phyloP scores from a whole-genome alignment of 2,329 filamentous ascomycete species.

The Paraphoma chrysanthemicola region DNA sequence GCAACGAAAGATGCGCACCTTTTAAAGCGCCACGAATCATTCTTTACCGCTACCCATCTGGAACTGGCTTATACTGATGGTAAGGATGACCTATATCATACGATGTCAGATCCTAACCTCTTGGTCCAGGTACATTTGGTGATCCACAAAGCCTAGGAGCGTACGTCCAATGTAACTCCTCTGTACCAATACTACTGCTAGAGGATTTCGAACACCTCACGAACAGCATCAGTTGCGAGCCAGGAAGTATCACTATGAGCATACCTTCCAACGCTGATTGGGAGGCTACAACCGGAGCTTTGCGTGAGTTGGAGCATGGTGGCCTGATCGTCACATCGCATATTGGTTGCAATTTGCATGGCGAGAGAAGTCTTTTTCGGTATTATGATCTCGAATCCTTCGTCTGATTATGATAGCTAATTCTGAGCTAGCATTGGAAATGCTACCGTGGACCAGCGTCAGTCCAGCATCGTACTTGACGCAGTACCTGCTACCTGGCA shows the following conservation, averaged over 20 bases:
- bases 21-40: too few relatives aligned
- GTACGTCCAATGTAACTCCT: not conserved
- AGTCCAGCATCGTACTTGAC: not conserved
- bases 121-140: too few relatives aligned
- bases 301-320: not conserved
- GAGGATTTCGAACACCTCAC: conserved; percentile 9
- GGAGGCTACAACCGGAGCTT: not conserved
- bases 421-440: not conserved
- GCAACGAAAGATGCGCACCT: too few relatives aligned
- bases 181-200: not conserved
- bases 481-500: not conserved
- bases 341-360: conserved; percentile 5
- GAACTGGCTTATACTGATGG: too few relatives aligned
- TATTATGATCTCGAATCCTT: not conserved
- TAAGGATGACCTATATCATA: too few relatives aligned
- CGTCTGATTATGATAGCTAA: too few relatives aligned
- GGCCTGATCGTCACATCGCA: conserved; percentile 5
- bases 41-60: too few relatives aligned
- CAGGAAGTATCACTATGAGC: not conserved
- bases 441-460: not conserved
- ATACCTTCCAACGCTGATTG: not conserved
- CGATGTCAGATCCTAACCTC: too few relatives aligned
- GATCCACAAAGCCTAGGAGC: not conserved
- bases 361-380: conserved; percentile 4
- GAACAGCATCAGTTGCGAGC: not conserved